Conservation (phyloP, 2,329 filamentous ascomycete genomes). For the Juglanconis oblonga region DNA sequence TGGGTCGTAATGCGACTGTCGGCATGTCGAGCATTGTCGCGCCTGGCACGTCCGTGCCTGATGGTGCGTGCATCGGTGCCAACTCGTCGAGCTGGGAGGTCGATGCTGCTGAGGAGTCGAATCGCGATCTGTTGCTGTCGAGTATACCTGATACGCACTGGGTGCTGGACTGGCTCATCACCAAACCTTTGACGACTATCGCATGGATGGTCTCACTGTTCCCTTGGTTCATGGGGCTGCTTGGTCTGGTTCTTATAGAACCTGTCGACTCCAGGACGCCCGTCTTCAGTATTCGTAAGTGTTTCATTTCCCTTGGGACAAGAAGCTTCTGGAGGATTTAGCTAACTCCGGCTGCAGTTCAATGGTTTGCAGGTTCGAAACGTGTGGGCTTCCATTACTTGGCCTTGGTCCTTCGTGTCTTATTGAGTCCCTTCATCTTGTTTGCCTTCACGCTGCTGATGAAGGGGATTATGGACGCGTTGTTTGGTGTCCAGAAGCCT, state of each 20-base stretch:
- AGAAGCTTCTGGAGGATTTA: not conserved
- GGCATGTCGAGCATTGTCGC: conserved; percentile 49
- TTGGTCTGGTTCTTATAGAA: conserved; percentile 42
- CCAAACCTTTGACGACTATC: conserved; percentile 38
- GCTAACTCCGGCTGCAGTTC: not conserved
- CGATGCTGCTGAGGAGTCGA: conserved; percentile 42
- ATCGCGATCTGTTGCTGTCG: conserved; percentile 40
- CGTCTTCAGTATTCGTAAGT: conserved; percentile 38
- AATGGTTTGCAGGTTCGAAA: conserved; percentile 46
- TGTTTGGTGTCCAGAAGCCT: conserved; percentile 36
- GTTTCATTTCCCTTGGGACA: not conserved
- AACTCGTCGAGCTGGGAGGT: conserved; percentile 58
- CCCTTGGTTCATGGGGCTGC: conserved; percentile 42
- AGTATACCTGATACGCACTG: conserved; percentile 42
- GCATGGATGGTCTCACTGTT: conserved; percentile 40
- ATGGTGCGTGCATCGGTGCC: conserved; percentile 50
- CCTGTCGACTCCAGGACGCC: conserved; percentile 31
- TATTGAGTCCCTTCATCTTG: conserved; percentile 41
- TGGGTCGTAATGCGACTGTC: conserved; percentile 46
- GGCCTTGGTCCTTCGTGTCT: conserved; percentile 38
- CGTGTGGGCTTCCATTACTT: conserved; percentile 50
- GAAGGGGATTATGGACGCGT: conserved; percentile 36
- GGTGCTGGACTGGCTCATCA: conserved; percentile 38
- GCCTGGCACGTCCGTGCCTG: conserved; percentile 45
- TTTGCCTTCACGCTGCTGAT: conserved; percentile 40